Evolutionary conservation across 225 moss, liverwort and hornwort species (phyloP).

Genomic region (Pseudoscleropodium purum): DNA sequence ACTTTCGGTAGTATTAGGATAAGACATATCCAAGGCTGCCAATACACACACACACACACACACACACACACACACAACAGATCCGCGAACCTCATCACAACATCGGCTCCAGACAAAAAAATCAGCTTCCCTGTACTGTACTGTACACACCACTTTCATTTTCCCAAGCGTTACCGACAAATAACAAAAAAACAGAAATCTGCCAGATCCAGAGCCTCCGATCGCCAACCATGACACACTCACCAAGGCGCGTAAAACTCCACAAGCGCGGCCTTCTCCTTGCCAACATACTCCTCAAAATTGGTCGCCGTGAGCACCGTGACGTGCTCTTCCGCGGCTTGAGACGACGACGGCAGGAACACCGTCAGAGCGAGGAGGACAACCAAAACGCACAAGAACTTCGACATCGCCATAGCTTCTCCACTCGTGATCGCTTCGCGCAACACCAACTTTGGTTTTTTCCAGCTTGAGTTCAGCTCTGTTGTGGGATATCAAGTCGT

Average conservation of each 20-base stretch:
- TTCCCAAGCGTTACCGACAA: neutral
- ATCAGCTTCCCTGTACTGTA: neutral
- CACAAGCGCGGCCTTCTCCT: conserved; percentile 68
- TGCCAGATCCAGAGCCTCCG: neutral
- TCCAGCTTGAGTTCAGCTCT: no score
- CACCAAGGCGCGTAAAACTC: conserved; percentile 99
- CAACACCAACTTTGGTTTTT: neutral
- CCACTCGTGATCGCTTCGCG: neutral
- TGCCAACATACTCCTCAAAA: conserved; percentile 75
- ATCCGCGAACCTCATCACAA: neutral
- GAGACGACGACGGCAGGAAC: conserved; percentile 9
- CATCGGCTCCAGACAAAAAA: neutral
- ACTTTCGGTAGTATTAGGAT: neutral
- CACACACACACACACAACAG: neutral
- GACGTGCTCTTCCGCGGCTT: conserved; percentile 57
- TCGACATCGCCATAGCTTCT: conserved; percentile 50
- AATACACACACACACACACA: neutral
- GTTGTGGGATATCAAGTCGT: no score
- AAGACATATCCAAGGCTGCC: neutral
- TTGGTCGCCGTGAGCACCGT: conserved; percentile 59
- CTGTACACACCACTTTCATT: neutral
- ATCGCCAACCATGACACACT: conserved; percentile 3
- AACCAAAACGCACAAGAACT: conserved; percentile 9
- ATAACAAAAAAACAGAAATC: neutral
- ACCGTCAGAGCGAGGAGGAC: neutral